Evolutionary conservation across 164 flowering plant species (phyloP).

Genomic region (Umbilicus rupestris): DNA sequence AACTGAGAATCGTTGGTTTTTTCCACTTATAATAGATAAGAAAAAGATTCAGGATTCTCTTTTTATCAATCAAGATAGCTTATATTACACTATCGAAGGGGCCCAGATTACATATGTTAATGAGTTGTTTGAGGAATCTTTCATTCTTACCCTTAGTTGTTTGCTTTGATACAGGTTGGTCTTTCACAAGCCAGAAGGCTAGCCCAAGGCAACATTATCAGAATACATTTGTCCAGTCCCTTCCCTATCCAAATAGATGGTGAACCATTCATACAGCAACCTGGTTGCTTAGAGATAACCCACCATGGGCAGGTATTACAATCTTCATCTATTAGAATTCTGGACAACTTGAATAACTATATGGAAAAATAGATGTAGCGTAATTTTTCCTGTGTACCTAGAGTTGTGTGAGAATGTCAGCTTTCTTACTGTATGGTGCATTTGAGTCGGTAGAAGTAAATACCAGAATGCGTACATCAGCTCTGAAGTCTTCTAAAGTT

Average conservation of each 20-base stretch:
- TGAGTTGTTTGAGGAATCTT: background rate
- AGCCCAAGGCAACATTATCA: conserved; percentile 46
- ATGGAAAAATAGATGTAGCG: too few species aligned
- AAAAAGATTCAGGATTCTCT: background rate
- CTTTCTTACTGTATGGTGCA: too few species aligned
- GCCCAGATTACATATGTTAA: background rate
- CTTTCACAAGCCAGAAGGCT: conserved; percentile 68
- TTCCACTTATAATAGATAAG: background rate
- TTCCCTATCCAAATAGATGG: conserved; percentile 83
- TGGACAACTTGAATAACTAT: background rate
- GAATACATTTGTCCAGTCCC: conserved; percentile 40
- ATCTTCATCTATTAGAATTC: too few species aligned
- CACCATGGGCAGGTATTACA: conserved; percentile 60
- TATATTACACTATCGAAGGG: background rate
- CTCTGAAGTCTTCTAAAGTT: too few species aligned
- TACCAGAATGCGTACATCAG: too few species aligned
- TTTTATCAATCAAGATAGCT: background rate
- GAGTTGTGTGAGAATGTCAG: background rate
- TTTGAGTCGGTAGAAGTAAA: too few species aligned
- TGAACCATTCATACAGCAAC: conserved; percentile 65
- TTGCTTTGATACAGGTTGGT: conserved; percentile 35
- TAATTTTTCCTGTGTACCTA: background rate
- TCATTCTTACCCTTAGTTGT: background rate
- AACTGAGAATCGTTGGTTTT: background rate
- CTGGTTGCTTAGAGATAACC: conserved; percentile 51